Base-by-base conservation (phyloP, 2,329 filamentous ascomycete species). In the Diaporthe sp. region DNA sequence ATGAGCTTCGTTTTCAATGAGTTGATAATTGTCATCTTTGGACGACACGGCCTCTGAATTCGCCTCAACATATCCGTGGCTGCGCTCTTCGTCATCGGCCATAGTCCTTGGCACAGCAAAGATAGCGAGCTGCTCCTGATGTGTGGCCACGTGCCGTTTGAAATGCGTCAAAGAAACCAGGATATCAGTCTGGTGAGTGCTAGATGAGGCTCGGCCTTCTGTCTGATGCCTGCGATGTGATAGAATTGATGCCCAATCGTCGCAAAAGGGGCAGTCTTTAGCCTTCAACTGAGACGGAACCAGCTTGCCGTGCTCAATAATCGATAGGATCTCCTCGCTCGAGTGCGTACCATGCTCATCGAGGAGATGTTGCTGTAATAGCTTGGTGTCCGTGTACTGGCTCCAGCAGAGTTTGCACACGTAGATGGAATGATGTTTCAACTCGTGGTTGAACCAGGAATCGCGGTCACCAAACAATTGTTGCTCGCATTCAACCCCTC, bases 81-180 rank as follows among this genome's bases (percentile, higher is more conserved):
- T 42, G n/a, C 8, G n/a, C 12, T 42, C n/a, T 12, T 61, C 35
- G 22, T 30, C n/a, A 22, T 28, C 15, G 6, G 42, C 57, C 13
- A 28, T 3, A 25, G 9, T 17, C 57, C n/a, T 61, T 42, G 57
- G 57, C 12, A 42, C n/a, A 42, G 57, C 13, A 25, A 61, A 61
- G 9, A 61, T 61, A 30, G 57, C 57, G 22, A 61, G 35, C 38
- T 61, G 57, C 25, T 61, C 57, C 15, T 42, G 57, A 13, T 61
- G 57, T 61, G 57, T 61, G 57, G 57, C 57, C 6, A 61, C 38
- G 15, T 61, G 57, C 15, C 57, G 57, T 13, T 61, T 61, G 38
- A 61, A 61, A 40, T 61, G 57, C 5, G 57, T 61, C 1, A 61
- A 38, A 15, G 57, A 61, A 42, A 61, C 57, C 15, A 42, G 1